Evolutionary conservation across 1,284 basidiomycete genomes (phyloP).

Genomic region (Moesziomyces aphidis): DNA sequence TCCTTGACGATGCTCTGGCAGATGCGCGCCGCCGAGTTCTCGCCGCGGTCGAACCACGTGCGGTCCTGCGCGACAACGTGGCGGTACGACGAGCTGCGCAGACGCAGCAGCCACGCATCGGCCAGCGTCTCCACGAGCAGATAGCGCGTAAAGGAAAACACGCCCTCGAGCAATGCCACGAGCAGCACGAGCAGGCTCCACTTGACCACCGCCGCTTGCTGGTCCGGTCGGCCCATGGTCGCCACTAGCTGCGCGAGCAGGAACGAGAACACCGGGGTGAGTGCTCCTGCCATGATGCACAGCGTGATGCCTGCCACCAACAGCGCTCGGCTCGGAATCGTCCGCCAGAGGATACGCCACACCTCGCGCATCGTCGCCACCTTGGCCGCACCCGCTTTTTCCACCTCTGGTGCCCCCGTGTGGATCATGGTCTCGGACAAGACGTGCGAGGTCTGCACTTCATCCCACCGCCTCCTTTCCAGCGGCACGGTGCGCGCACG

Average conservation of each 20-base stretch:
- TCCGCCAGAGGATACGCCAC: slow-evolving; percentile 74
- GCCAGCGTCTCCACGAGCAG: slow-evolving; percentile 74
- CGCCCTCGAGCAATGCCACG: slow-evolving; percentile 80
- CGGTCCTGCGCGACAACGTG: slow-evolving; percentile 85
- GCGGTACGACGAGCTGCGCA: slow-evolving; percentile 76
- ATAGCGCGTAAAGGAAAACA: slow-evolving; percentile 77
- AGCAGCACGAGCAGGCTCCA: slow-evolving; percentile 72
- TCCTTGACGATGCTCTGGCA: slow-evolving; percentile 88
- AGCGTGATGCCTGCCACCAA: slow-evolving; percentile 75
- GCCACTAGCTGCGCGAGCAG: slow-evolving; percentile 85
- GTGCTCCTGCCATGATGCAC: slow-evolving; percentile 77
- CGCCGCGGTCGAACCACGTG: slow-evolving; percentile 83
- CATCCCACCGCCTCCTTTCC: slow-evolving; percentile 26
- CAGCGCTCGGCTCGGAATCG: slow-evolving; percentile 79
- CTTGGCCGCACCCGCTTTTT: background rate
- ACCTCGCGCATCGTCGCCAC: slow-evolving; percentile 19
- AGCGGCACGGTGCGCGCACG: slow-evolving; percentile 7
- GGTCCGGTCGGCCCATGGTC: slow-evolving; percentile 74
- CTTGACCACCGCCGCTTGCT: slow-evolving; percentile 69
- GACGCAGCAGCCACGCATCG: slow-evolving; percentile 79
- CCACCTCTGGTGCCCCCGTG: background rate
- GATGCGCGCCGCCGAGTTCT: slow-evolving; percentile 75
- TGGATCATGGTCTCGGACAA: background rate
- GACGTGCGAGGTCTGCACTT: background rate
- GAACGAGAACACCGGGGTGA: slow-evolving; percentile 91